Evolutionary conservation across 78 protist genomes (phyloP), one percentile per base, ranked within the genome.

Genomic region (Emiliania huxleyi): DNA sequence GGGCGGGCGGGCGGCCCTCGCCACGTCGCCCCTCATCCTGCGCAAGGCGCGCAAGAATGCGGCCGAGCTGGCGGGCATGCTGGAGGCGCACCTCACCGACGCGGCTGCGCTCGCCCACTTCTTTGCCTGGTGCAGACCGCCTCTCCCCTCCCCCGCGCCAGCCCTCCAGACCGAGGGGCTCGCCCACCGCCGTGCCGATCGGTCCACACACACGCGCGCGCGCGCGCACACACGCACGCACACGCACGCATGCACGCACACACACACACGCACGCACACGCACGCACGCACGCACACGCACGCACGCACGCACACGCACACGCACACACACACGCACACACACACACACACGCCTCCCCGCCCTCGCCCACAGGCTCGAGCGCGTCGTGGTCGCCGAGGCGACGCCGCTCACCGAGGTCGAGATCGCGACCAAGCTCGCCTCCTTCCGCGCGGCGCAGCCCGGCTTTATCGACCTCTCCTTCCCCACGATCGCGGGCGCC

Each of bases 31-130:
- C 87, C 40, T 96, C 40, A 29, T 77, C 0, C 37, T 87, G 71
- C 75, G 69, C 48, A 98, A 97, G 90, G 95, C 97, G 18, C 8
- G 95, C 85, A 98, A 98, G 96, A 97, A 97, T 84, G 92, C 0
- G 35, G 90, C 94, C 1, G 99, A 98, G 93, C 81, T 96, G 35
- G 89, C 87, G 22, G 99, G 98, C 45, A 52, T 95, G 93, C 26
- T 23, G 49, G 38, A 2, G 26, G 87, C 85, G 56, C 96, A 96
- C 69, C 25, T 21, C 23, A 43, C 92, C 25, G 97, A 96, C 38
- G 97, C 91, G 8, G 95, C 33, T 37, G 96, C 96, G 42, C 79
- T 95, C 48, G 21, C 75, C 18, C 52, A 35, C n/a, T 94, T 92
- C 85, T 26, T 95, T 44, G 19, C 46, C 33, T 96, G 97, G 97